Percentiles rank a stretch among this genome's conserved stretches.
These are phyloP conservation scores for Baudoinia panamericana DNA, from an alignment of 495 filamentous ascomycete genomes.

Conservation along the genomic window DNA sequence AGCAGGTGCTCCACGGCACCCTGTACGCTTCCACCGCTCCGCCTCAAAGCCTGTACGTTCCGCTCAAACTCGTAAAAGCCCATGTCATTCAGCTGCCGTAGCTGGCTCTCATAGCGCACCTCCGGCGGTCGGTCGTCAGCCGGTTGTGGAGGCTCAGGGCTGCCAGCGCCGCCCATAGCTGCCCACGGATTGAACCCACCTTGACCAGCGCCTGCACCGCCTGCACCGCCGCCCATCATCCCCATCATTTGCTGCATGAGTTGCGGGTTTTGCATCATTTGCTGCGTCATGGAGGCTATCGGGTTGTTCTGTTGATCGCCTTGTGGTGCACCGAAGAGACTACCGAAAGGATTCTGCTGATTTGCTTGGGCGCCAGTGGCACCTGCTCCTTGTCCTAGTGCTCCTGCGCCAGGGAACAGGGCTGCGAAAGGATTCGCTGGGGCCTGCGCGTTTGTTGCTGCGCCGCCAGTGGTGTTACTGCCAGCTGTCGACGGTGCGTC, in stretches of 20 bases:
- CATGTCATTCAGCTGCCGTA: slow-evolving; percentile 96
- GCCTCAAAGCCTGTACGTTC: slow-evolving; percentile 78
- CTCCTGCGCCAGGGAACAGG: slow-evolving; percentile 33
- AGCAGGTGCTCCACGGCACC: slow-evolving; percentile 79
- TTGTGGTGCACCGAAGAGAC: slow-evolving; percentile 35
- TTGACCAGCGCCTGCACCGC: slow-evolving; percentile 15
- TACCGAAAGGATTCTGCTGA: slow-evolving; percentile 42
- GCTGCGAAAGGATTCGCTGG: slow-evolving; percentile 59
- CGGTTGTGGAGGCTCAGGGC: slow-evolving; percentile 37
- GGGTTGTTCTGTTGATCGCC: slow-evolving; percentile 22
- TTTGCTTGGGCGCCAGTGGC: background rate
- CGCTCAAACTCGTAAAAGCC: slow-evolving; percentile 94
- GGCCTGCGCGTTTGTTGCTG: slow-evolving; percentile 13
- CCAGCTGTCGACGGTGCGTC: slow-evolving; percentile 19
- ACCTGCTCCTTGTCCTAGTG: background rate
- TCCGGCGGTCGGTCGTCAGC: slow-evolving; percentile 77
- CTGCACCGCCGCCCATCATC: slow-evolving; percentile 35
- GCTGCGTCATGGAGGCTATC: slow-evolving; percentile 31
- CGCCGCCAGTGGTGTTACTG: slow-evolving; percentile 20
- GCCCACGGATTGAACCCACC: slow-evolving; percentile 23
- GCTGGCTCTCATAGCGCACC: slow-evolving; percentile 79
- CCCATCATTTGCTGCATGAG: slow-evolving; percentile 33
- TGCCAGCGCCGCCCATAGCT: slow-evolving; percentile 11
- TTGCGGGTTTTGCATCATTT: slow-evolving; percentile 33
- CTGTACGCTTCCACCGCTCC: slow-evolving; percentile 86